Base-by-base conservation (phyloP, 768 basidiomycete genomes). In the Floccularia luteovirens region DNA sequence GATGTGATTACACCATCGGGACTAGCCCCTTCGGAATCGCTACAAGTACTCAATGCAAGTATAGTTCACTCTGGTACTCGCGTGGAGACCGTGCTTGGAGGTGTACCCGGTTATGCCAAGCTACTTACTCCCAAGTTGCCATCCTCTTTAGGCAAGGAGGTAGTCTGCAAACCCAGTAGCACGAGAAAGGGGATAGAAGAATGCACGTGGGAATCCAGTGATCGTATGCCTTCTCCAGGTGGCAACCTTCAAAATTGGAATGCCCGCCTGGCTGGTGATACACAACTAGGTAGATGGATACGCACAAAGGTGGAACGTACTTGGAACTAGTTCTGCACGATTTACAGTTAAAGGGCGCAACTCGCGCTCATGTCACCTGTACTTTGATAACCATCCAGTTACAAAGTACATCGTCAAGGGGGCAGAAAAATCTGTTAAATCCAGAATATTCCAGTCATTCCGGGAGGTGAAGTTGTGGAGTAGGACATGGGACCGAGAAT, bases 321-420 rank as follows among this genome's bases (percentile, higher is more conserved):
- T n/a, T 2, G 65, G 65, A n/a, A 37, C 54, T 0, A 59, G 65
- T 16, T 62, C 66, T 1, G 78, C 75, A 14, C 58, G 57, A 20
- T 61, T 86, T 42, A 52, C 51, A 2, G 54, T 87, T 10, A 55
- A 59, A 34, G 83, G 79, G 8, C 57, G 54, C 30, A 79, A 84
- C 52, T 80, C 82, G 10, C 74, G 82, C 16, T 66, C 66, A 13
- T 88, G 80, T 47, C 54, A 64, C 31, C 42, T 82, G 25, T 57
- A 67, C 33, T 72, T 83, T 48, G 66, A 72, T 43, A 61, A 60
- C 31, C 50, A 47, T 43, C 62, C 38, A 14, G 60, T 82, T 30
- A 59, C 54, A 28, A 54, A 51, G 38, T 72, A 74, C 42, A 49
- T 48, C 19, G 63, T 79, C 16, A 43, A 48, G 7, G 67, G 64